Percentiles rank a stretch among this genome's conserved stretches.
Conservation (phyloP, 2,329 filamentous ascomycete genomes). For the Coniella vitis region DNA sequence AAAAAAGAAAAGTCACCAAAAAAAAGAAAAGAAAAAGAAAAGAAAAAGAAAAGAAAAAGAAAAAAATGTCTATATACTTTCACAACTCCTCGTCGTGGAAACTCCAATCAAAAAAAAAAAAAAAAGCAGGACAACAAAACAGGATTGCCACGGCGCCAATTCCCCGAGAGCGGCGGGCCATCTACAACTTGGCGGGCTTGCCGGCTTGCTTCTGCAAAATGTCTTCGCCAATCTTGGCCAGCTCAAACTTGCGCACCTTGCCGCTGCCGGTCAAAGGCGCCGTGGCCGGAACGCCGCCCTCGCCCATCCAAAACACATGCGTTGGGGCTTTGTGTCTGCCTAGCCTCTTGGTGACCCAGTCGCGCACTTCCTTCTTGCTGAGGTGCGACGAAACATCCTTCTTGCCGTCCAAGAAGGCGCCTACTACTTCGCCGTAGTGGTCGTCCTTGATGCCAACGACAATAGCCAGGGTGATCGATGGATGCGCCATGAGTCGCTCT, state of each 20-base stretch:
- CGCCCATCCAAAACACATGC: slow-evolving; percentile 70
- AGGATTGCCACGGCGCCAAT: too few relatives aligned
- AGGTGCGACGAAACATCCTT: slow-evolving; percentile 30
- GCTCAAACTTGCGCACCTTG: slow-evolving; percentile 63
- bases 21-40: too few relatives aligned
- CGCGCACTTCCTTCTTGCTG: slow-evolving; percentile 46
- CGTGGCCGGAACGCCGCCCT: slow-evolving; percentile 45
- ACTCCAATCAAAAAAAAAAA: not conserved
- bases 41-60: too few relatives aligned
- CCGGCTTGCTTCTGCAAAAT: slow-evolving; percentile 41
- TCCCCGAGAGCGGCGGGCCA: too few relatives aligned
- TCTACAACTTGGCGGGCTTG: slow-evolving; percentile 39
- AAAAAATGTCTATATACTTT: too few relatives aligned
- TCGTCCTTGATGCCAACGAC: slow-evolving; percentile 63
- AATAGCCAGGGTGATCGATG: slow-evolving; percentile 54
- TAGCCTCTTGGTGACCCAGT: slow-evolving; percentile 55
- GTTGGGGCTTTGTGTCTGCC: slow-evolving; percentile 63
- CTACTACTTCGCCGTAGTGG: slow-evolving; percentile 70
- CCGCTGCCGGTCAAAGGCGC: slow-evolving; percentile 66
- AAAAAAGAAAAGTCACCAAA: too few relatives aligned
- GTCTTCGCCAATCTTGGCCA: slow-evolving; percentile 49
- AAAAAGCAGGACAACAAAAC: too few relatives aligned
- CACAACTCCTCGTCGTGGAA: too few relatives aligned
- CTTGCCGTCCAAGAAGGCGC: slow-evolving; percentile 50
- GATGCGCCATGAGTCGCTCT: slow-evolving; percentile 61